Conservation (phyloP, 2,329 filamentous ascomycete species). For the Beauveria sp. region DNA sequence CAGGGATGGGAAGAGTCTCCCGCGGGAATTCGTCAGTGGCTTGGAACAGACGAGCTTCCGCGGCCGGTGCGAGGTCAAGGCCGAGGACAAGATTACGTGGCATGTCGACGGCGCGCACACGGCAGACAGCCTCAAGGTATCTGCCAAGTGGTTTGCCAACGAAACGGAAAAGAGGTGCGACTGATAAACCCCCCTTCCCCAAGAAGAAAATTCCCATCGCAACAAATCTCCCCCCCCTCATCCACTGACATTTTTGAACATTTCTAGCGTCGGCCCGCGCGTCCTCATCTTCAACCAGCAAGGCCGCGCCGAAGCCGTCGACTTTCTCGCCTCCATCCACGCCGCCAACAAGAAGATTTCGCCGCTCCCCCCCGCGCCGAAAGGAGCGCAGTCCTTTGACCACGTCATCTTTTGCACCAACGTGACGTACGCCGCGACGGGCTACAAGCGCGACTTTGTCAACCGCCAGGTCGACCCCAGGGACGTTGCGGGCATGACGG, state of each 20-base stretch:
- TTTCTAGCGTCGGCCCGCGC: constrained; percentile 29
- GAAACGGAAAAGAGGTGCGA: constrained; percentile 31
- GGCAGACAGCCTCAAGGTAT: constrained; percentile 75
- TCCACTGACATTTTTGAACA: not conserved
- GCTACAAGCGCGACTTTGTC: constrained; percentile 50
- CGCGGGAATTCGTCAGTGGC: constrained; percentile 60
- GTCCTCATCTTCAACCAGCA: constrained; percentile 86
- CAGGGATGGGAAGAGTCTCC: constrained; percentile 32
- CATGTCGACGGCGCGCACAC: constrained; percentile 93
- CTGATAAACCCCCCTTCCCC: not conserved
- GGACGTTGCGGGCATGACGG: constrained; percentile 42
- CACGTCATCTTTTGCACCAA: constrained; percentile 82
- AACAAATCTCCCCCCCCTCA: too few relatives aligned
- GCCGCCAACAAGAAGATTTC: constrained; percentile 23
- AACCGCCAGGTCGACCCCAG: constrained; percentile 46
- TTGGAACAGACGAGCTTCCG: constrained; percentile 69
- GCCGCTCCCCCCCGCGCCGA: constrained; percentile 14
- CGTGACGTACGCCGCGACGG: constrained; percentile 43
- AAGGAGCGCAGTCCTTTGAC: constrained; percentile 43
- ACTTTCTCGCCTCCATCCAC: constrained; percentile 44
- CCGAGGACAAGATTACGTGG: constrained; percentile 59
- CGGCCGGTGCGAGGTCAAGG: constrained; percentile 64
- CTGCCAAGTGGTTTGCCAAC: constrained; percentile 70
- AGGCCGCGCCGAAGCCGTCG: constrained; percentile 44
- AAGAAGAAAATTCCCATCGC: not conserved